Evolutionary conservation across 441 rosid species (phyloP).

Genomic region (Sinapis alba): DNA sequence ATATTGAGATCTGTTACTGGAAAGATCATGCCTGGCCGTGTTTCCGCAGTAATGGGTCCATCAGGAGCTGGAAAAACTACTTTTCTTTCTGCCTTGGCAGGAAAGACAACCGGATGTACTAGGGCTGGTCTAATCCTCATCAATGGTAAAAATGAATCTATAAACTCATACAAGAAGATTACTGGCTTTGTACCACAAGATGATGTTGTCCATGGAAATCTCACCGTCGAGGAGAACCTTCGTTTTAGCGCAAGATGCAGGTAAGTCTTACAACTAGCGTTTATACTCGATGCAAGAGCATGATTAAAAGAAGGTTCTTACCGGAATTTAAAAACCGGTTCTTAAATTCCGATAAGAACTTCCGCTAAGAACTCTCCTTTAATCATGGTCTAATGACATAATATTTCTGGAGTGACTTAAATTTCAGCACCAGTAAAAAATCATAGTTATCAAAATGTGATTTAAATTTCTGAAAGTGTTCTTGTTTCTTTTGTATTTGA

Average conservation of each 20-base stretch:
- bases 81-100: conserved; percentile 69
- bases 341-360: no score
- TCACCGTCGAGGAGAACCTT: conserved; percentile 74
- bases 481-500: background rate
- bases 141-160: conserved; percentile 63
- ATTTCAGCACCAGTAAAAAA: background rate
- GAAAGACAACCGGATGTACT: conserved; percentile 61
- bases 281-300: no score
- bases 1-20: conserved; percentile 65
- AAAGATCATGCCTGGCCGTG: conserved; percentile 66
- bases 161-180: conserved; percentile 62
- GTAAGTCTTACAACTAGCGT: no score
- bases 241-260: conserved; percentile 73
- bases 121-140: conserved; percentile 59
- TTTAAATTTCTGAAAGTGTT: background rate
- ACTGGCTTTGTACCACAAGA: conserved; percentile 82
- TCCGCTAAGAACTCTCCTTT: no score
- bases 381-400: no score
- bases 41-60: conserved; percentile 81
- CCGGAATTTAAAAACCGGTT: no score
- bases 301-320: no score
- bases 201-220: conserved; percentile 76
- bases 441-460: background rate
- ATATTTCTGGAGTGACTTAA: background rate
- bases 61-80: conserved; percentile 82